Percentiles rank a stretch among this genome's conserved stretches.
Conservation (phyloP, 1,139 yeast species). For the Arxiozyma slooffiae region DNA sequence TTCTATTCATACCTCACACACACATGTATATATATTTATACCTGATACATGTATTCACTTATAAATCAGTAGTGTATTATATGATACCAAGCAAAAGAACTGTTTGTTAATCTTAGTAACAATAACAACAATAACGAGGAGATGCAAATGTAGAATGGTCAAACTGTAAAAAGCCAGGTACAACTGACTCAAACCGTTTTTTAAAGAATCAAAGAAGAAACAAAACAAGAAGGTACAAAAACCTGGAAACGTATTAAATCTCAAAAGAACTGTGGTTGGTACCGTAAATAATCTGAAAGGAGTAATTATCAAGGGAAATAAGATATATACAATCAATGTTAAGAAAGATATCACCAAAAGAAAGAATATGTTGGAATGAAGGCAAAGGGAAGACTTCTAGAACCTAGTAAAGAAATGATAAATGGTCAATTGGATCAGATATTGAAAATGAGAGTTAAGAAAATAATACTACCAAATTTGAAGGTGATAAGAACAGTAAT, state of each 20-base stretch:
- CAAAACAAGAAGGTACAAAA: background rate
- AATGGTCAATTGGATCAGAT: conserved; percentile 25
- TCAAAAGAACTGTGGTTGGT: background rate
- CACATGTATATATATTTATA: no score
- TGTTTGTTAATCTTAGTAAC: background rate
- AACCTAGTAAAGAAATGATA: conserved; percentile 16
- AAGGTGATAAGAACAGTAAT: conserved; percentile 12
- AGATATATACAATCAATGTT: conserved; percentile 3
- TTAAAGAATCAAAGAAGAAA: background rate
- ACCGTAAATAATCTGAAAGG: background rate
- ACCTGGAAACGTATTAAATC: background rate
- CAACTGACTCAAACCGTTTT: conserved; percentile 1
- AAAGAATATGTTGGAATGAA: conserved; percentile 29
- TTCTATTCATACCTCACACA: no score
- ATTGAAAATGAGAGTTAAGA: no score
- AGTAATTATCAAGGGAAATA: background rate
- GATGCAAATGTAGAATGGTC: background rate
- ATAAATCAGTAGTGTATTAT: conserved; percentile 4
- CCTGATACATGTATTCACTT: background rate
- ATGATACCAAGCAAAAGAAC: conserved; percentile 5
- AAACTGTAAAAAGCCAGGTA: background rate
- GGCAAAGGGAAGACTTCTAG: conserved; percentile 25
- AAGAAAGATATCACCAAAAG: conserved; percentile 19
- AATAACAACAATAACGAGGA: background rate
- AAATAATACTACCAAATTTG: conserved; percentile 6